Percentiles rank a stretch among this genome's conserved stretches.
phyloP scores from a whole-genome alignment of 768 basidiomycete genomes.

The Psilocybe azurescens region DNA sequence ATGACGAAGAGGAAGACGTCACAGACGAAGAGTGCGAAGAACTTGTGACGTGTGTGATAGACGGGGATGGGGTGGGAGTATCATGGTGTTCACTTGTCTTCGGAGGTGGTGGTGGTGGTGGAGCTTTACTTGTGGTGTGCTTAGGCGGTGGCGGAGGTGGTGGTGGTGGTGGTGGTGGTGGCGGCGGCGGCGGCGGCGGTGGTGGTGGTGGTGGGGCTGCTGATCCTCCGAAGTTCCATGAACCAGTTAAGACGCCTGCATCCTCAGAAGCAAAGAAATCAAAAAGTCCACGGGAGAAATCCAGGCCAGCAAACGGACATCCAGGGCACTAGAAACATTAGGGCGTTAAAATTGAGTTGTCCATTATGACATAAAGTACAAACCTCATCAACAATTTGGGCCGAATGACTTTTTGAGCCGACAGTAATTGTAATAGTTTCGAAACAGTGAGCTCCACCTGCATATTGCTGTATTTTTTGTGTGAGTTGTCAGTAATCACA shows the following conservation, averaged over 20 bases:
- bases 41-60: neutral
- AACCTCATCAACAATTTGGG: constrained; percentile 61
- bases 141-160: constrained; percentile 18
- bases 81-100: neutral
- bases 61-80: neutral
- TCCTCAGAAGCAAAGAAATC: constrained; percentile 49
- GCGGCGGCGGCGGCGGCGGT: constrained; percentile 20
- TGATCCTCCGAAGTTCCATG: constrained; percentile 52
- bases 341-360: neutral
- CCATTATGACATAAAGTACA: constrained; percentile 13
- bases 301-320: constrained; percentile 66
- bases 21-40: neutral
- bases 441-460: constrained; percentile 46
- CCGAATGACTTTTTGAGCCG: constrained; percentile 50
- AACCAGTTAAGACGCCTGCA: constrained; percentile 56
- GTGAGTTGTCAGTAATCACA: neutral
- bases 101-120: constrained; percentile 13
- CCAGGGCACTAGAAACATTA: constrained; percentile 28
- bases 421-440: constrained; percentile 56
- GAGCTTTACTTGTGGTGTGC: constrained; percentile 10
- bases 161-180: constrained; percentile 15
- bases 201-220: constrained; percentile 22
- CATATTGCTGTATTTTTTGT: constrained; percentile 25
- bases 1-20: neutral
- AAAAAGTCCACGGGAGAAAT: constrained; percentile 67